Conservation (phyloP, 306 rosid species). For the Quercus berberidifolia region DNA sequence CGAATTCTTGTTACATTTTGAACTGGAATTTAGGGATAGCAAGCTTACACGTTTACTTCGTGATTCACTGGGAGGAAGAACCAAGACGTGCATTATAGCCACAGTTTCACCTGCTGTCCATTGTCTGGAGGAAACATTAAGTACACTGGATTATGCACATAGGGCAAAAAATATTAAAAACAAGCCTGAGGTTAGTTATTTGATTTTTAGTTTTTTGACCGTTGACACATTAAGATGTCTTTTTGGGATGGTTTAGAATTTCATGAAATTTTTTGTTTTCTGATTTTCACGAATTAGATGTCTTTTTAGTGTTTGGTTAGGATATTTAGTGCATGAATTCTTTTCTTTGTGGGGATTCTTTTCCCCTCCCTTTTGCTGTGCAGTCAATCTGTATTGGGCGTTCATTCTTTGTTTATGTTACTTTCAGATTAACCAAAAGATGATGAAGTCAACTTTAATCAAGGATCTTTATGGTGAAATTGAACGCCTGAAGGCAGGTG, state of each 20-base stretch:
- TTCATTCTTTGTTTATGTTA: not conserved
- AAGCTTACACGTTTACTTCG: conserved; percentile 94
- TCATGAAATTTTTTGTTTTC: not conserved
- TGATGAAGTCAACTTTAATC: conserved; percentile 97
- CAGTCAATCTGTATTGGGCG: not conserved
- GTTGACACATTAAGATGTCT: not conserved
- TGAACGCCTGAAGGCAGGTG: conserved; percentile 87
- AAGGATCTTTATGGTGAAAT: conserved; percentile 99
- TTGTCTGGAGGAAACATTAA: conserved; percentile 91
- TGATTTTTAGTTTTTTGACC: not conserved
- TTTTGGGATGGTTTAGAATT: not conserved
- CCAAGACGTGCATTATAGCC: conserved; percentile 96
- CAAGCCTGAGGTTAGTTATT: conserved; percentile 84
- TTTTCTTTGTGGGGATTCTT: not conserved
- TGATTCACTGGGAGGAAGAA: conserved; percentile 98
- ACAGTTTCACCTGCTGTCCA: conserved; percentile 99
- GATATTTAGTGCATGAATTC: not conserved
- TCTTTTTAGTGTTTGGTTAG: not conserved
- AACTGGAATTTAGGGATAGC: conserved; percentile 72
- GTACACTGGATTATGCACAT: conserved; percentile 96
- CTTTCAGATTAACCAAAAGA: conserved; percentile 82
- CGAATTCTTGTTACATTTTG: conserved; percentile 1
- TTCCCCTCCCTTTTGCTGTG: too few relatives aligned
- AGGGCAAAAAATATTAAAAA: conserved; percentile 87
- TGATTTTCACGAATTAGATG: not conserved